These are phyloP conservation scores for Byssothecium circinans DNA, from an alignment of 2,329 filamentous ascomycete genomes.

Conservation along the genomic window DNA sequence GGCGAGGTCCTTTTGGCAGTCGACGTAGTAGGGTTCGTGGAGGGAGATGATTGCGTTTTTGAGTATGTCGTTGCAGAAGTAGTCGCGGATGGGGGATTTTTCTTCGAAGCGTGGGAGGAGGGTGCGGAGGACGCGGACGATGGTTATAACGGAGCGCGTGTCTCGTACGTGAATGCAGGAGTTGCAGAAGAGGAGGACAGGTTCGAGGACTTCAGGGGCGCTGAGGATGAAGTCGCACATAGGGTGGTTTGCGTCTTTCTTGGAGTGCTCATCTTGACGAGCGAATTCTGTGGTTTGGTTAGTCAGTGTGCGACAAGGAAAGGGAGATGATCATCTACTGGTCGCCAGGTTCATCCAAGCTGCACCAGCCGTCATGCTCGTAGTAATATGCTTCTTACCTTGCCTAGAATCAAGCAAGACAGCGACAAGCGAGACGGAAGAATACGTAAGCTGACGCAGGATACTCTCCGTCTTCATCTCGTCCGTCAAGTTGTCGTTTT, in stretches of 20 bases:
- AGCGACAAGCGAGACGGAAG: conserved; percentile 87
- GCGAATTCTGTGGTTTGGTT: conserved; percentile 27
- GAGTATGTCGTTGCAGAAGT: conserved; percentile 84
- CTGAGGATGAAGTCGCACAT: conserved; percentile 83
- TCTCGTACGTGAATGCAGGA: conserved; percentile 90
- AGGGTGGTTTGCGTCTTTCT: conserved; percentile 57
- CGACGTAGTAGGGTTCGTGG: conserved; percentile 95
- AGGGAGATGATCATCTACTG: too few species aligned
- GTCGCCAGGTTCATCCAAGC: too few species aligned
- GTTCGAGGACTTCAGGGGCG: conserved; percentile 77
- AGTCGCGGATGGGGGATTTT: conserved; percentile 70
- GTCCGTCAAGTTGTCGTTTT: conserved; percentile 76
- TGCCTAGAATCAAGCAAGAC: conserved; percentile 75
- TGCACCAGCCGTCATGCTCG: too few species aligned
- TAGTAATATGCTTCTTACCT: too few species aligned
- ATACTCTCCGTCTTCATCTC: conserved; percentile 99
- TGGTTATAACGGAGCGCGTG: conserved; percentile 81
- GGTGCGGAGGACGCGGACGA: conserved; percentile 81
- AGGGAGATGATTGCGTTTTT: conserved; percentile 88
- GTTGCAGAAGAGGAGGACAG: conserved; percentile 86
- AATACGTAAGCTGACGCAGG: conserved; percentile 86
- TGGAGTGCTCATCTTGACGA: conserved; percentile 30
- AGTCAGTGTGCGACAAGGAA: neutral
- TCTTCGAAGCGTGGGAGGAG: conserved; percentile 76
- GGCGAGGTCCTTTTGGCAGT: conserved; percentile 90